Evolutionary conservation across 768 basidiomycete genomes (phyloP).

Genomic region (Myochromella boudieri): DNA sequence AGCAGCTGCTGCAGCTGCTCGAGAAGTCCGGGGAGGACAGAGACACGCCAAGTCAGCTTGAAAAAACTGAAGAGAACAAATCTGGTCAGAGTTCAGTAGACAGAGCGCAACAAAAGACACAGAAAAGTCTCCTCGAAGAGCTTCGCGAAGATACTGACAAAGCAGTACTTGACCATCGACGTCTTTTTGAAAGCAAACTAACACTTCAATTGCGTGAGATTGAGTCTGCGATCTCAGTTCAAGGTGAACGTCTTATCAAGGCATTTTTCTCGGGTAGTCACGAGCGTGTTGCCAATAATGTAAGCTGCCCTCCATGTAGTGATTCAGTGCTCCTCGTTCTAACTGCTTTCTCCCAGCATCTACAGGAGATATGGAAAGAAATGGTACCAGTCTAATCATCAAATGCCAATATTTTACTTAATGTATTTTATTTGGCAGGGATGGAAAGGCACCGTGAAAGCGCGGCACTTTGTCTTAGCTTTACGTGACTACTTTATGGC

Average conservation of each 20-base stretch:
- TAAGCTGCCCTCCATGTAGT: neutral
- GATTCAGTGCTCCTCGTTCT: neutral
- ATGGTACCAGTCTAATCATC: neutral
- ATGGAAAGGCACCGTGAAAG: neutral
- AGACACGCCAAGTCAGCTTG: no score
- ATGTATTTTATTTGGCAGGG: neutral
- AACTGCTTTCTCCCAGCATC: neutral
- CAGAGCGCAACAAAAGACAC: no score
- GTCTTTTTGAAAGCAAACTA: neutral
- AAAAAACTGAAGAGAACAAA: no score
- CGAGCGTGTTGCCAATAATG: neutral
- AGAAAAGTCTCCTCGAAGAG: neutral
- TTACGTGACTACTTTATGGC: neutral
- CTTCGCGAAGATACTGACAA: neutral
- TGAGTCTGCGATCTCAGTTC: neutral
- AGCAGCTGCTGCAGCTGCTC: no score
- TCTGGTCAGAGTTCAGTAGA: no score
- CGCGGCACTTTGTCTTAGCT: neutral
- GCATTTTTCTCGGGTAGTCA: neutral
- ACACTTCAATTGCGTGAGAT: neutral
- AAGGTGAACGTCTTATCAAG: constrained; percentile 2
- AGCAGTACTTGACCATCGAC: neutral
- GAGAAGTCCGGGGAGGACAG: no score
- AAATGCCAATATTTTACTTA: no score
- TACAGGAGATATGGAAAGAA: constrained; percentile 1